A percentile compares a stretch with the other conserved stretches of the same genome.
Evolutionary conservation across 2,329 filamentous ascomycete genomes (phyloP).

Genomic region (Orbilia javanica): DNA sequence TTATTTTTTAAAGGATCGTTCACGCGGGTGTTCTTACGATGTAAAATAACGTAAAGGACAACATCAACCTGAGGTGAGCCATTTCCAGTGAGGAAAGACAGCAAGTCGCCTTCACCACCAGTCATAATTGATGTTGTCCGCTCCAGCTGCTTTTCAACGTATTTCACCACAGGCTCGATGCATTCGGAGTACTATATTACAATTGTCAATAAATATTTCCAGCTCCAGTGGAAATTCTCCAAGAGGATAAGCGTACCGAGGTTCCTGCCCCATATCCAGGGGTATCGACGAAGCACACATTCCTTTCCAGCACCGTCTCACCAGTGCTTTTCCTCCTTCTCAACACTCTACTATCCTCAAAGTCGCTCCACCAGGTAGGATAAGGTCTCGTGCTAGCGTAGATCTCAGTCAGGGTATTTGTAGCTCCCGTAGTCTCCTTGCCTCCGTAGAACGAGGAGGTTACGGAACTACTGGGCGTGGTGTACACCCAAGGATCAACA

Average conservation of each 20-base stretch:
- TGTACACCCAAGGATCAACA: constrained; percentile 75
- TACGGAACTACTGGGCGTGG: constrained; percentile 58
- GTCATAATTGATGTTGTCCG: constrained; percentile 73
- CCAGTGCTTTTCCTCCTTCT: constrained; percentile 77
- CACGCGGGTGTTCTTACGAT: constrained; percentile 70
- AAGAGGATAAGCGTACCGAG: constrained; percentile 67
- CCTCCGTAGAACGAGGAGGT: constrained; percentile 60
- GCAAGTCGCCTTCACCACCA: constrained; percentile 79
- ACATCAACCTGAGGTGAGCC: constrained; percentile 87
- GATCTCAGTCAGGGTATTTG: constrained; percentile 73
- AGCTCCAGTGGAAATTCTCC: not conserved
- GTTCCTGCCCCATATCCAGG: constrained; percentile 73
- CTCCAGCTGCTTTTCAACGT: constrained; percentile 78
- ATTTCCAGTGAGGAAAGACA: constrained; percentile 81
- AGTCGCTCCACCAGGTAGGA: constrained; percentile 88
- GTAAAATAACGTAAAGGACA: constrained; percentile 82
- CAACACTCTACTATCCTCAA: constrained; percentile 74
- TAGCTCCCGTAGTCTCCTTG: constrained; percentile 58
- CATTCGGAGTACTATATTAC: constrained; percentile 69
- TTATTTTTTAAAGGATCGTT: not conserved
- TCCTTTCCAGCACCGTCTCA: constrained; percentile 86
- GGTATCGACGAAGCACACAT: constrained; percentile 93
- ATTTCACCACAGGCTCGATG: constrained; percentile 74
- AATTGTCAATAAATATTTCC: constrained; percentile 6
- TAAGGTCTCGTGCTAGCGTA: constrained; percentile 86